Evolutionary conservation across 2,329 filamentous ascomycete genomes (phyloP), one percentile per base, ranked within the genome.

Genomic region (Ophiognomonia clavigignenti-juglandacearum): DNA sequence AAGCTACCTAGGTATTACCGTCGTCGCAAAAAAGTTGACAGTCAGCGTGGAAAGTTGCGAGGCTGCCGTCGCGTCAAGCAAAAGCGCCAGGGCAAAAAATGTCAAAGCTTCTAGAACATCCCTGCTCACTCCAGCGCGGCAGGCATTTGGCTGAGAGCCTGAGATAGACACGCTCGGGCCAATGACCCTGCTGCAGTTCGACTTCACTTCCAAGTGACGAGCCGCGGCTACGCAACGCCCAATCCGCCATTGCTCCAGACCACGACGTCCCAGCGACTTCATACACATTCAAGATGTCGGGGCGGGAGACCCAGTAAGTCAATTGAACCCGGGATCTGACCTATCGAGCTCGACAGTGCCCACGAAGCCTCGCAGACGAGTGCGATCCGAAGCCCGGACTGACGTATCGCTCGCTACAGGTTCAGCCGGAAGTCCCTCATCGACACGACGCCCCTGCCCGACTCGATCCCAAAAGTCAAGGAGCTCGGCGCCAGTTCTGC

Each of bases 401-500:
- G 27, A 45, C 35, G 24, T 42, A 5, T 20, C 10, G 24, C 24
- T n/a, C 6, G 11, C n/a, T 55, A 57, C 65, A 97, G 93, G 69
- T 97, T 97, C 85, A 90, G 89, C 74, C 88, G 96, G 75, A 77
- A 90, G 67, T 78, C 87, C 74, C 87, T 97, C 72, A 81, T 93
- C 76, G 93, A 98, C 78, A 93, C 88, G 64, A 96, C 93, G 59
- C 92, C 93, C 62, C 86, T 98, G 63, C 93, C 93, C 57, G 84
- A 88, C 65, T 78, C 85, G 62, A 90, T 98, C 69, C 93, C 93
- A 62, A 84, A 88, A 65, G 93, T 98, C 68, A 80, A 88, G 69
- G 93, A 98, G 73, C 82, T 98, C 57, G 93, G 93, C 62, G 82
- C 89, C 63, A 95, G 85, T 62, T 97, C 92, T 48, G 93, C 91